Percentiles rank a stretch among this genome's conserved stretches.
phyloP scores from a whole-genome alignment of 2,329 filamentous ascomycete species.

The Trichoderma cornu-damae region DNA sequence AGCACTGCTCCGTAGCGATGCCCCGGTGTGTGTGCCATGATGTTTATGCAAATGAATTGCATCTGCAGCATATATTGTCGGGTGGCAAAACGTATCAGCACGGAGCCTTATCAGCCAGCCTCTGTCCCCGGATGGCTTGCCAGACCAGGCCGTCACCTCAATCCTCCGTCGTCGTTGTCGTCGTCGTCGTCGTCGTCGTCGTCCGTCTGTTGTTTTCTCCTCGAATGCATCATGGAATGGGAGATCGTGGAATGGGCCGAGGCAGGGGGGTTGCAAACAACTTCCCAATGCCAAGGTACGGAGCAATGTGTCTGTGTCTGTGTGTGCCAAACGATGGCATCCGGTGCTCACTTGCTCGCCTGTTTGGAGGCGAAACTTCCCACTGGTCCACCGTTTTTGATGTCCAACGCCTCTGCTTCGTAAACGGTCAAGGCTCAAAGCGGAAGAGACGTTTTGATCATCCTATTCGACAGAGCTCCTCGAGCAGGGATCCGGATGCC shows the following conservation, averaged over 20 bases:
- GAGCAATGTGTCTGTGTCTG: too few relatives aligned
- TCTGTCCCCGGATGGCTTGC: background rate
- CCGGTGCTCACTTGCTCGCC: background rate
- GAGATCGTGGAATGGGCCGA: background rate
- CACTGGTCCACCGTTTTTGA: background rate
- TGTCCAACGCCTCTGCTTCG: background rate
- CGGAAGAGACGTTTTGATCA: background rate
- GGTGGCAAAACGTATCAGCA: conserved; percentile 4
- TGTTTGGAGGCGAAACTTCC: background rate
- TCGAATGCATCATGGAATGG: too few relatives aligned
- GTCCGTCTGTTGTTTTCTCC: background rate
- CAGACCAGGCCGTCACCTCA: background rate
- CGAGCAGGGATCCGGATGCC: background rate
- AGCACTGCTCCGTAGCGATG: background rate
- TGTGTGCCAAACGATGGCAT: too few relatives aligned
- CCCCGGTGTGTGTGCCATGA: background rate
- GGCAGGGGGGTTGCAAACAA: too few relatives aligned
- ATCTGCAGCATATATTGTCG: background rate
- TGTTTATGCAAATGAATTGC: conserved; percentile 1
- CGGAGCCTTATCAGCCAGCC: background rate
- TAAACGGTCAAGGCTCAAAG: background rate
- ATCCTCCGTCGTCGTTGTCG: background rate
- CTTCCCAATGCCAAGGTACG: too few relatives aligned
- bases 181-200: background rate
- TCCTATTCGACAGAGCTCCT: background rate